Base-by-base conservation (phyloP, 2,329 filamentous ascomycete species). In the Harringtonia lauricola region DNA sequence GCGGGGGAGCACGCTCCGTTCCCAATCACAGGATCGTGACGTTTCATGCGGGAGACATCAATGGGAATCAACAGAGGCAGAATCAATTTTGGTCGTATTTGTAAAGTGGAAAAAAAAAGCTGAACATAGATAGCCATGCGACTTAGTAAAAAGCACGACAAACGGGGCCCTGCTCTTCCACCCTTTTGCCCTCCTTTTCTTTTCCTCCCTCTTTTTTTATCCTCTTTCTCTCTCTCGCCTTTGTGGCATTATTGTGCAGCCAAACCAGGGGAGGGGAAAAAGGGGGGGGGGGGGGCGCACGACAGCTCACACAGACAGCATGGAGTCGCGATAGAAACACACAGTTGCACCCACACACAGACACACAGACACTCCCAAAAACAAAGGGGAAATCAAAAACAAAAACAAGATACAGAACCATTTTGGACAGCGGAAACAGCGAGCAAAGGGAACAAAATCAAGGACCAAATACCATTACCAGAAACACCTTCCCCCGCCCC, bases 381-480 rank as follows among this genome's bases (percentile, higher is more conserved):
- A 19, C 34, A 36, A 19, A 36, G 34, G n/a, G n/a, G n/a, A 6
- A 26, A 26, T 31, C 13, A 14, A 13, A 31, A 5, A 31, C 28
- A 31, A 13, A 31, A n/a, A 31, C 4, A 31, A 31, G 30, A 31
- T 31, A 31, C 30, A 31, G 24, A 26, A 26, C 6, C 7, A 26
- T 10, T 26, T 12, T 19, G 12, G 34, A 36, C 34, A 36, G 19
- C 3, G 4, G 18, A 6, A 39, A 29, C 10, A 19, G 15, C 26
- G 15, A 17, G 26, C 35, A 36, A 35, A 46, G 24, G 28, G 44
- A 47, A 47, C 44, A 22, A 49, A 47, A 24, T 24, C 14, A 26
- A 26, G 36, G 15, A 31, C 13, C 30, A 31, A n/a, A 6, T 5
- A 31, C 13, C 15, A 31, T n/a, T 14, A 31, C 30, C 30, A 31